Conservation (phyloP, 148 eudicot species). For the Talinum fruticosum region DNA sequence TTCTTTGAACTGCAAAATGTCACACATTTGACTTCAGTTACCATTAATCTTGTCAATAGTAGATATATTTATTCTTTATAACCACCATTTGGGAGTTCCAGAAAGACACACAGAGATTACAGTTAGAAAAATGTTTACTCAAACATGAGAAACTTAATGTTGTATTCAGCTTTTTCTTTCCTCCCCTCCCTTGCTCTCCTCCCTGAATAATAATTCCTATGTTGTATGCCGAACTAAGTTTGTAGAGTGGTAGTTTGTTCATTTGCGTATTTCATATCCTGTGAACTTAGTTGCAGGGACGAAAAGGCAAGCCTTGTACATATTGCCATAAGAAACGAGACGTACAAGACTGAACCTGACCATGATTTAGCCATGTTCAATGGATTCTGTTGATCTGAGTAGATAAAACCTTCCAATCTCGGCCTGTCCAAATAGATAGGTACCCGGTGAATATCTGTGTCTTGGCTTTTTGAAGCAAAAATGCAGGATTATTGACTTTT, state of each 20-base stretch:
- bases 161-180: not conserved
- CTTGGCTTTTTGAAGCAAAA: conserved; percentile 11
- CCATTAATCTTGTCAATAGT: not conserved
- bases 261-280: not conserved
- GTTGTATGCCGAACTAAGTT: not conserved
- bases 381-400: conserved; percentile 40
- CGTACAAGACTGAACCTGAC: conserved; percentile 86
- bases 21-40: not conserved
- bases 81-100: not conserved
- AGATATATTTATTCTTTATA: not conserved
- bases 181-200: not conserved
- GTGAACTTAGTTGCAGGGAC: not conserved
- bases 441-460: conserved; percentile 30
- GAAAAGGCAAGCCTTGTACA: conserved; percentile 50
- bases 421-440: conserved; percentile 56
- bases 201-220: not conserved
- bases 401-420: conserved; percentile 37
- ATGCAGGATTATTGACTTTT: conserved; percentile 21
- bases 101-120: not conserved
- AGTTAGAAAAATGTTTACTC: not conserved
- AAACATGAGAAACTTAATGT: not conserved
- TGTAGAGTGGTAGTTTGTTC: not conserved
- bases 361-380: conserved; percentile 45
- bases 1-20: conserved; percentile 39
- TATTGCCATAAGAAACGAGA: conserved; percentile 44